Evolutionary conservation across 768 basidiomycete genomes (phyloP), one percentile per base, ranked within the genome.

Genomic region (Boletus rubescentipes): DNA sequence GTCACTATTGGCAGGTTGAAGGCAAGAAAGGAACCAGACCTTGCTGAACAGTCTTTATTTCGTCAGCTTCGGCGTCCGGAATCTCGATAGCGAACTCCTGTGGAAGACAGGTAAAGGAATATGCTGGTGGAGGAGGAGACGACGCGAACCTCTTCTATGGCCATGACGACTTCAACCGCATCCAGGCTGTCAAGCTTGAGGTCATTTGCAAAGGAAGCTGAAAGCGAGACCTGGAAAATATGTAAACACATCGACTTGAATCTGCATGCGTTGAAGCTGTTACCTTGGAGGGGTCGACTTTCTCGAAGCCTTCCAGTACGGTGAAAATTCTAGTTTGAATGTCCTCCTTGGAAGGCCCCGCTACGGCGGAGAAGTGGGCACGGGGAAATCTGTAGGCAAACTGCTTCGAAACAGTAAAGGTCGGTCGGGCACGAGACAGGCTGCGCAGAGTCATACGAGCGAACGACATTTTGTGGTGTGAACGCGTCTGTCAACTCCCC

Each of bases 11-110:
- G 14, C 3, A 51, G 31, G 21, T 15, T n/a, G 45, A 38, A 47
- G 11, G 14, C 14, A 21, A 53, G 16, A 26, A 41, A 38, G 35
- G n/a, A 39, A 48, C 68, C 81, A 51, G 65, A 94, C 95, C 96
- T 72, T 98, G 89, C 61, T 84, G 82, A 49, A 98, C 91, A 8
- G 91, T 93, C 65, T 85, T 86, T 68, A 98, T 98, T 64, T 86
- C 86, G 71, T 98, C 96, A 10, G 95, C 96, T 72, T 99, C 97
- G 35, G 82, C 86, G 66, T 99, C 97, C 15, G 97, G 96, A 66
- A 99, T 99, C 74, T 98, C 97, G 68, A 99, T 95, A 29, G 83
- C 80, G 70, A 99, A 99, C 67, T 98, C 97, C 93, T 98, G 63
- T 34, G 16, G 50, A 31, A 40, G 16, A 6, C 15, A 35, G 4